Conservation (phyloP, 345 rosid species). For the Camelina laxa region DNA sequence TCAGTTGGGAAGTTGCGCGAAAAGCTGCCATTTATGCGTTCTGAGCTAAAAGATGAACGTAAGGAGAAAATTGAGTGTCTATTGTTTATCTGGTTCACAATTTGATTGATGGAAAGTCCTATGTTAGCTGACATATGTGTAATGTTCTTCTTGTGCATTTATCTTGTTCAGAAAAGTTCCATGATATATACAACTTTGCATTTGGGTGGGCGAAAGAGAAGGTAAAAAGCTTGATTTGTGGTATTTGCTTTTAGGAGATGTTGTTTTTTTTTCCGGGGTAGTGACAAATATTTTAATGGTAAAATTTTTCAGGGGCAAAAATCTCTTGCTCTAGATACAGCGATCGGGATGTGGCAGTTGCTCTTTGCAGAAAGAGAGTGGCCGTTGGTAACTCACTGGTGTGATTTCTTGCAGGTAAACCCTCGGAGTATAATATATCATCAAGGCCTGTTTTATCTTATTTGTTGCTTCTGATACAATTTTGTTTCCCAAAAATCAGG, state of each 20-base stretch:
- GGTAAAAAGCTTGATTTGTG: conserved; percentile 51
- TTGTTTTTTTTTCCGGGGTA: not conserved
- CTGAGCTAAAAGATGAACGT: conserved; percentile 98
- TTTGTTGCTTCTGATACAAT: conserved; percentile 27
- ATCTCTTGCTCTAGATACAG: conserved; percentile 96
- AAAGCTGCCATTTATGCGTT: conserved; percentile 78
- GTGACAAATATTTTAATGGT: conserved; percentile 2
- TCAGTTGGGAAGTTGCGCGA: conserved; percentile 81
- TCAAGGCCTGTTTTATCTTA: conserved; percentile 18
- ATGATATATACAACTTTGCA: conserved; percentile 91
- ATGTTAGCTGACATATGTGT: conserved; percentile 25
- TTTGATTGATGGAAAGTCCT: conserved; percentile 7
- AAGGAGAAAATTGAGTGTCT: conserved; percentile 37
- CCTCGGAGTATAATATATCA: conserved; percentile 6
- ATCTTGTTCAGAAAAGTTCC: conserved; percentile 78
- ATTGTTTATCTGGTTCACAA: conserved; percentile 20
- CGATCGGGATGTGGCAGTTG: conserved; percentile 99
- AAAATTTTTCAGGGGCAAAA: conserved; percentile 80
- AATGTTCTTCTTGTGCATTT: conserved; percentile 36
- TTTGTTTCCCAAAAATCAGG: conserved; percentile 54
- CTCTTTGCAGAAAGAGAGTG: conserved; percentile 94
- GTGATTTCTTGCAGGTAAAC: conserved; percentile 91
- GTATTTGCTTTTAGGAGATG: conserved; percentile 1
- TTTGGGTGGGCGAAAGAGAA: conserved; percentile 99
- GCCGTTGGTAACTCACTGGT: conserved; percentile 95